phyloP scores from a whole-genome alignment of 306 rosid species.

The Pyrus communis region DNA sequence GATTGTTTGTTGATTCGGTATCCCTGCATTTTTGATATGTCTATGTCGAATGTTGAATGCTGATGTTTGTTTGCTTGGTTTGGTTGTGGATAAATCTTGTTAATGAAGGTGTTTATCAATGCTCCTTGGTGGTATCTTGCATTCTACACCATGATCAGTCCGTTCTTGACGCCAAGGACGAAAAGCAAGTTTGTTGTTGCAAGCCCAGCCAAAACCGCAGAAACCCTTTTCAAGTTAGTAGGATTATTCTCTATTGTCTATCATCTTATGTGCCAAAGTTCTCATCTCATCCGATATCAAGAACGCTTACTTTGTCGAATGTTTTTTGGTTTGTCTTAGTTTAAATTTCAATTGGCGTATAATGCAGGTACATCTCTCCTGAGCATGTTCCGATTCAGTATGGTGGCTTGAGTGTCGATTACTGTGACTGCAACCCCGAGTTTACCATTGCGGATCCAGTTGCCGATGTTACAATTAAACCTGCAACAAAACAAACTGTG shows the following conservation, averaged over 20 bases:
- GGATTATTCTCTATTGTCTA: neutral
- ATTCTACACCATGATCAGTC: constrained; percentile 44
- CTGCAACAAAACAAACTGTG: constrained; percentile 82
- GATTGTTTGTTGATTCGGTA: neutral
- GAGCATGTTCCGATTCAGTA: constrained; percentile 85
- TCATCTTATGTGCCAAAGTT: neutral
- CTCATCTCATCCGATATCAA: neutral
- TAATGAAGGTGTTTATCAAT: constrained; percentile 46
- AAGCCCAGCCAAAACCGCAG: constrained; percentile 37
- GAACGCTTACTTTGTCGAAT: neutral
- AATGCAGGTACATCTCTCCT: constrained; percentile 64
- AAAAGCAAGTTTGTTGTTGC: constrained; percentile 54
- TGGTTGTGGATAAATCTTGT: neutral
- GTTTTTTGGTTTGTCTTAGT: neutral
- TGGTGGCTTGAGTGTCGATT: constrained; percentile 89
- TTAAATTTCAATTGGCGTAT: neutral
- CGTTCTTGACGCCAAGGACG: constrained; percentile 51
- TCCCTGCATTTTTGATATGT: neutral
- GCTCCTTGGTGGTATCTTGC: constrained; percentile 65
- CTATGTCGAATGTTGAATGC: neutral
- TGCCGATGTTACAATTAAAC: constrained; percentile 53
- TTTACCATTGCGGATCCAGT: constrained; percentile 61
- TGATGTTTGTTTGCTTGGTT: neutral
- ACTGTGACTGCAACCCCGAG: constrained; percentile 90
- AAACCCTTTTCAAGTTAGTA: constrained; percentile 67